Conservation (phyloP, 305 asterid genomes). For the Rubia balearica region DNA sequence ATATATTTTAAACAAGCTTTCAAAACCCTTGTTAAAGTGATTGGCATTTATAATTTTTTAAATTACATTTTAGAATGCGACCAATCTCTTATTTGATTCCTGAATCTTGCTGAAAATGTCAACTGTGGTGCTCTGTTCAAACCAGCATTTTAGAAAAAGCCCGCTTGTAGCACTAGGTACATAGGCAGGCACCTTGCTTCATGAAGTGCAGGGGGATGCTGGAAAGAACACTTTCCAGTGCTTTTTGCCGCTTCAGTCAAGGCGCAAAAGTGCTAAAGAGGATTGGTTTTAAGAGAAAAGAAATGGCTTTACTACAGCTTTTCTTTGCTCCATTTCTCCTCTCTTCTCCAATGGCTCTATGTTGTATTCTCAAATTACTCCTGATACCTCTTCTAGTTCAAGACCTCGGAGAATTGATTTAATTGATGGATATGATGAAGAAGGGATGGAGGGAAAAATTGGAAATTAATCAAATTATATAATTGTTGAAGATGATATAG, state of each 20-base stretch:
- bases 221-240: neutral
- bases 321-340: neutral
- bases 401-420: neutral
- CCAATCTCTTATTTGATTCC: neutral
- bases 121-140: neutral
- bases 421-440: neutral
- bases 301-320: neutral
- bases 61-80: neutral
- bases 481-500: no score
- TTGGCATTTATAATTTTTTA: neutral
- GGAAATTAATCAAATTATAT: no score
- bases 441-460: neutral
- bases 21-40: neutral
- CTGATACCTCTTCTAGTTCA: neutral
- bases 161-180: neutral
- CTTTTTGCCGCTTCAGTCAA: neutral
- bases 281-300: no score
- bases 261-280: neutral
- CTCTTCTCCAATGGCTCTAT: neutral
- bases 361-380: neutral
- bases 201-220: neutral
- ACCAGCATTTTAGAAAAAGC: neutral
- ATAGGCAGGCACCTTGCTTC: neutral
- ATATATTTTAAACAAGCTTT: neutral
- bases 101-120: neutral